Conservation (phyloP, 2,329 filamentous ascomycete genomes). For the Xylaria sp. region DNA sequence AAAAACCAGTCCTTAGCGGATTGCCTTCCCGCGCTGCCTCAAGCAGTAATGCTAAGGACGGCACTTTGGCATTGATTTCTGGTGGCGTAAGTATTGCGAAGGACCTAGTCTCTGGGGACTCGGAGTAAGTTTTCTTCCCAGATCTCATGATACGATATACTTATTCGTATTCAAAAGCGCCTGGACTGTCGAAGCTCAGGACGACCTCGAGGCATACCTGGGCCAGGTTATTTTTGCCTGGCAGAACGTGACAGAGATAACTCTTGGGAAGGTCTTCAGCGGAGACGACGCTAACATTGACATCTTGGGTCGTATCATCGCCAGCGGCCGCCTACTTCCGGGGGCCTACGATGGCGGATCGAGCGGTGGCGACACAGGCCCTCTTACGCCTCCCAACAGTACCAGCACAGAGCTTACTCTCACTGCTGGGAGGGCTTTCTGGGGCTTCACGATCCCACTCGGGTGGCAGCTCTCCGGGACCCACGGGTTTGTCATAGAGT, state of each 20-base stretch:
- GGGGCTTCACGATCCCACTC: conserved; percentile 41
- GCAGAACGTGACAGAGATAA: conserved; percentile 7
- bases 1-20: conserved; percentile 22
- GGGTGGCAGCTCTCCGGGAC: conserved; percentile 38
- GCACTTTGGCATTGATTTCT: conserved; percentile 35
- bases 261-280: conserved; percentile 34
- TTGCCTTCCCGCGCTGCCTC: conserved; percentile 1
- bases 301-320: conserved; percentile 34
- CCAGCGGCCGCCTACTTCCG: conserved; percentile 39
- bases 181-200: conserved; percentile 35
- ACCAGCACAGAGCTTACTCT: conserved; percentile 10
- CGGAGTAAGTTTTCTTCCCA: conserved; percentile 1
- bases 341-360: conserved; percentile 23
- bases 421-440: conserved; percentile 37
- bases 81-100: conserved; percentile 38
- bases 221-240: background rate
- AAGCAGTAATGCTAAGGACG: conserved; percentile 37
- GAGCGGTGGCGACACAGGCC: background rate
- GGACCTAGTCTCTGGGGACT: conserved; percentile 28
- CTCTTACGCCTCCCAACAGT: background rate
- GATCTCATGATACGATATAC: background rate
- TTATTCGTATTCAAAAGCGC: conserved; percentile 2
- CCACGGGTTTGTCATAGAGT: conserved; percentile 40
- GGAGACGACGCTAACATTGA: conserved; percentile 33
- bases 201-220: background rate